A percentile compares a stretch with the other conserved stretches of the same genome.
Evolutionary conservation across 1,139 yeast genomes (phyloP).

Genomic region (Lodderomyces theae): DNA sequence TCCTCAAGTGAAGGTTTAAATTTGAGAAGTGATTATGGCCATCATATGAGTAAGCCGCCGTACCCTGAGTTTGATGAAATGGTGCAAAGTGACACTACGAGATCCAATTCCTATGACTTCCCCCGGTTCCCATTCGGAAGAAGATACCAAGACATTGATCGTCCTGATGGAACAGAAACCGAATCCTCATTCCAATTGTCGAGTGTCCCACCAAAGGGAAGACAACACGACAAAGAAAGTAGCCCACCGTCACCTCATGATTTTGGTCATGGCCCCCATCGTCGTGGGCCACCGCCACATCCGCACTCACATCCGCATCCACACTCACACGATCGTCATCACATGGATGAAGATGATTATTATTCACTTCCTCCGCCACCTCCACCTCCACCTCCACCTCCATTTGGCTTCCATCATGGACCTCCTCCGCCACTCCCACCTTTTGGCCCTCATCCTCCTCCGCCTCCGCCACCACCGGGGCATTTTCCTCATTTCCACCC

Average conservation of each 20-base stretch:
- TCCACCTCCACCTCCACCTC: constrained; percentile 8
- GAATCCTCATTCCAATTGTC: constrained; percentile 9
- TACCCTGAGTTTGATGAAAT: constrained; percentile 1
- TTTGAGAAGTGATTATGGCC: not conserved
- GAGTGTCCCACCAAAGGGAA: constrained; percentile 8
- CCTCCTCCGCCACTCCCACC: too few relatives aligned
- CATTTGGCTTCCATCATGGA: constrained; percentile 3
- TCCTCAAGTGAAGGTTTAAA: not conserved
- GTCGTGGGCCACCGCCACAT: constrained; percentile 9
- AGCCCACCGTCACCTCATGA: constrained; percentile 2
- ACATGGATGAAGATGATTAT: constrained; percentile 2
- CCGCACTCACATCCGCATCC: constrained; percentile 7
- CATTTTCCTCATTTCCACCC: constrained; percentile 8
- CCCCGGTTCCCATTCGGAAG: constrained; percentile 7
- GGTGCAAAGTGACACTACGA: not conserved
- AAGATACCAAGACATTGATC: constrained; percentile 1
- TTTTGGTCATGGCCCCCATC: constrained; percentile 9
- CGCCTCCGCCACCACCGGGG: constrained; percentile 5
- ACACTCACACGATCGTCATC: constrained; percentile 8
- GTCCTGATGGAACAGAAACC: not conserved
- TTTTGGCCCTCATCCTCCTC: constrained; percentile 4
- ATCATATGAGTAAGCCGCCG: not conserved
- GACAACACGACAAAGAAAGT: constrained; percentile 7
- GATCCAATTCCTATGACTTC: constrained; percentile 5
- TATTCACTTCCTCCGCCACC: constrained; percentile 8